phyloP scores from a whole-genome alignment of 169 alveolate species.

The Prorocentrum cordatum region DNA sequence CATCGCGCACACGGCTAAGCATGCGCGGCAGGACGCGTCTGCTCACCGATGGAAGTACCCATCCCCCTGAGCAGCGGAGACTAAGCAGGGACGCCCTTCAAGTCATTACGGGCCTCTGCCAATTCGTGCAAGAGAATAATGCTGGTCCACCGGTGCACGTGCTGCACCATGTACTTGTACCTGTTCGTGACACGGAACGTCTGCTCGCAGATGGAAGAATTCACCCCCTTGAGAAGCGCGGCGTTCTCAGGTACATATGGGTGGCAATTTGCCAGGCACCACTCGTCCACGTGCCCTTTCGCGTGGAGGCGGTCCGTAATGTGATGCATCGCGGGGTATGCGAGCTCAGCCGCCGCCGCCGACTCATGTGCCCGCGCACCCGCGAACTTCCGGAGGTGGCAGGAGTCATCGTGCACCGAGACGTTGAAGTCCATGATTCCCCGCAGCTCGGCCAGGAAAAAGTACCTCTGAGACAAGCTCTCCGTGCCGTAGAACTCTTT shows the following conservation, averaged over 20 bases:
- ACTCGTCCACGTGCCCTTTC: not conserved
- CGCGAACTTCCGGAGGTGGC: constrained; percentile 5
- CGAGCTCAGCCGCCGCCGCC: not conserved
- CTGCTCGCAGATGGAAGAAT: not conserved
- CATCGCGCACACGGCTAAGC: too few relatives aligned
- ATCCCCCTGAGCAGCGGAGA: too few relatives aligned
- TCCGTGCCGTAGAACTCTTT: constrained; percentile 1
- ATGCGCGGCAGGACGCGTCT: too few relatives aligned
- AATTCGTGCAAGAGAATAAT: too few relatives aligned
- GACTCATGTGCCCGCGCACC: not conserved
- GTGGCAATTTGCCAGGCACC: not conserved
- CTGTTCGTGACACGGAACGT: not conserved
- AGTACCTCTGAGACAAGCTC: not conserved
- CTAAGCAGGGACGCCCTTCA: too few relatives aligned
- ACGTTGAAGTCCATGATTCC: not conserved
- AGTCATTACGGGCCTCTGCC: too few relatives aligned
- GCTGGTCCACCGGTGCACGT: not conserved
- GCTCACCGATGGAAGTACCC: too few relatives aligned
- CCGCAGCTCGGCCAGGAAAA: not conserved
- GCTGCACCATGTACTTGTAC: not conserved
- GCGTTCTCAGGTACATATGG: not conserved
- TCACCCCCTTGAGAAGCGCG: not conserved
- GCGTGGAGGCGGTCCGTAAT: not conserved
- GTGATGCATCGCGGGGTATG: not conserved
- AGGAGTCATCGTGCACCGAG: not conserved